phyloP scores from a whole-genome alignment of 495 filamentous ascomycete genomes.

The Neurospora sp. region DNA sequence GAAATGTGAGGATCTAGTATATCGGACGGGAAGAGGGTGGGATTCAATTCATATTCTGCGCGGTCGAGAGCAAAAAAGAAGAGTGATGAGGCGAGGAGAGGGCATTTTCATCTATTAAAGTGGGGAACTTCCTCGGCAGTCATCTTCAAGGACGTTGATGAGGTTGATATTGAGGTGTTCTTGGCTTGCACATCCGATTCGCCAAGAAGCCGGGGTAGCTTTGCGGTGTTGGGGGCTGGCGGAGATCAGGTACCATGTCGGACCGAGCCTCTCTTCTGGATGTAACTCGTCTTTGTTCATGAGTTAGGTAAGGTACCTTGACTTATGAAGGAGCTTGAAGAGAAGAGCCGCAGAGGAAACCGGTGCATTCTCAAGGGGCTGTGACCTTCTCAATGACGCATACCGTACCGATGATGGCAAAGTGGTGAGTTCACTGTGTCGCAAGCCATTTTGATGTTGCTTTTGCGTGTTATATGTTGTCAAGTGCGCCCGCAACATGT shows the following conservation, averaged over 20 bases:
- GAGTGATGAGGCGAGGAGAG: not conserved
- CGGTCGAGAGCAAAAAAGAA: not conserved
- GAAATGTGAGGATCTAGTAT: not conserved
- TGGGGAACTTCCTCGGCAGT: conserved; percentile 14
- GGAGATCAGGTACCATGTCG: not conserved
- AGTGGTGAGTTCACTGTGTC: not conserved
- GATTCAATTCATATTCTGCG: not conserved
- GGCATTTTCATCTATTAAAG: conserved; percentile 8
- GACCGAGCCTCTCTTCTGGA: not conserved
- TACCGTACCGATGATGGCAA: too few relatives aligned
- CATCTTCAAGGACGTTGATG: conserved; percentile 4
- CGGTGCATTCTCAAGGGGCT: too few relatives aligned
- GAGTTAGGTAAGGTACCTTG: too few relatives aligned
- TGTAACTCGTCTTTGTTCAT: not conserved
- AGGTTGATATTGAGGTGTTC: not conserved
- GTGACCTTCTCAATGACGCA: too few relatives aligned
- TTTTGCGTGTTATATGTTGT: too few relatives aligned
- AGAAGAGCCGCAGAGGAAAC: not conserved
- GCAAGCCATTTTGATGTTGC: too few relatives aligned
- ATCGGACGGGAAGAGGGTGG: not conserved
- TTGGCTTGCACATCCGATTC: conserved; percentile 21
- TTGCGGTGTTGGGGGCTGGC: not conserved
- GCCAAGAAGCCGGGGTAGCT: conserved; percentile 11
- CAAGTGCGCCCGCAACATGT: too few relatives aligned
- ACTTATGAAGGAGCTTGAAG: not conserved